Conservation (phyloP, 441 rosid species). For the Corymbia citriodora region DNA sequence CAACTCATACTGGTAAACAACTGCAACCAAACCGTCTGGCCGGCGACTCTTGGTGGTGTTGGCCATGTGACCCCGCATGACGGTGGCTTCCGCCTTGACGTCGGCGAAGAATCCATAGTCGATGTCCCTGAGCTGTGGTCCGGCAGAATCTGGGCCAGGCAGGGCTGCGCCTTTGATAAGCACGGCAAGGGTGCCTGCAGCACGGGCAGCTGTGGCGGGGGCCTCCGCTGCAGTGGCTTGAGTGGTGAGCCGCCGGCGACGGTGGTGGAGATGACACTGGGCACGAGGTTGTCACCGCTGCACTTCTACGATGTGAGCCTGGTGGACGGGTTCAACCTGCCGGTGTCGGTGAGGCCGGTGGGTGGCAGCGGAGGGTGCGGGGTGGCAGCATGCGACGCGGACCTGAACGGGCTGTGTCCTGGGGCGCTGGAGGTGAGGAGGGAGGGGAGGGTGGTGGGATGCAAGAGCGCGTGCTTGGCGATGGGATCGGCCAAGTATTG, state of each 20-base stretch:
- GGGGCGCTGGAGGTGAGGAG: slow-evolving; percentile 73
- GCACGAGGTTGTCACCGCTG: slow-evolving; percentile 54
- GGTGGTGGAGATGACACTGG: slow-evolving; percentile 86
- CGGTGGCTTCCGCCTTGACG: slow-evolving; percentile 72
- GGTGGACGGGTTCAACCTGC: slow-evolving; percentile 88
- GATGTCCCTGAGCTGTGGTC: slow-evolving; percentile 82
- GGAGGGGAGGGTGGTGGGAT: slow-evolving; percentile 60
- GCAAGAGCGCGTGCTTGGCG: slow-evolving; percentile 94
- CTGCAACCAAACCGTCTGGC: slow-evolving; percentile 86
- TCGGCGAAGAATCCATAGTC: slow-evolving; percentile 63
- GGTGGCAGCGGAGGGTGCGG: slow-evolving; percentile 91
- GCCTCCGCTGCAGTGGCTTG: slow-evolving; percentile 57
- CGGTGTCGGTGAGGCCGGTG: slow-evolving; percentile 79
- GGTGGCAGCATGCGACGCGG: slow-evolving; percentile 72
- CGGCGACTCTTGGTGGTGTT: slow-evolving; percentile 74
- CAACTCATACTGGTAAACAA: slow-evolving; percentile 72
- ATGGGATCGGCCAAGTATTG: slow-evolving; percentile 86
- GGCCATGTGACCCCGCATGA: slow-evolving; percentile 56
- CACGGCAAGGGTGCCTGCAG: slow-evolving; percentile 73
- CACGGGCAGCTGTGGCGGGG: slow-evolving; percentile 70
- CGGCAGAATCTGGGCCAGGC: slow-evolving; percentile 85
- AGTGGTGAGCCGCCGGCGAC: slow-evolving; percentile 82
- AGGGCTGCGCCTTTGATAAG: slow-evolving; percentile 62
- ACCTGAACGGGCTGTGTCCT: slow-evolving; percentile 79
- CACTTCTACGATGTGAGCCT: slow-evolving; percentile 93